Evolutionary conservation across 2,329 filamentous ascomycete genomes (phyloP).

Genomic region (Penicillium freii): DNA sequence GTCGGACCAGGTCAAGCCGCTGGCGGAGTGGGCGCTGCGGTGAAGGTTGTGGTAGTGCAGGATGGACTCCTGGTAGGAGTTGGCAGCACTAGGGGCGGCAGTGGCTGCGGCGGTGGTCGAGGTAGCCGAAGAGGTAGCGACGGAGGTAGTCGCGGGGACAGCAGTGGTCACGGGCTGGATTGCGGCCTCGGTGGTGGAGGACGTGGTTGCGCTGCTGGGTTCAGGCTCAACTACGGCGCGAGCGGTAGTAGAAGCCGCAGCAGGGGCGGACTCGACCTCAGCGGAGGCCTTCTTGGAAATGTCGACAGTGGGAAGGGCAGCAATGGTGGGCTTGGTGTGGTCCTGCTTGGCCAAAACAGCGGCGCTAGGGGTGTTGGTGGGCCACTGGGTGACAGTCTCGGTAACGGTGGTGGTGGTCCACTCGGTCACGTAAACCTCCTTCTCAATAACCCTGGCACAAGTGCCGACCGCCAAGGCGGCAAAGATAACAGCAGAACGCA

Average conservation of each 20-base stretch:
- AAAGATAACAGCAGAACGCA: slow-evolving; percentile 38
- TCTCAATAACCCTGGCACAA: slow-evolving; percentile 34
- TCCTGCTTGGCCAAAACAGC: slow-evolving; percentile 11
- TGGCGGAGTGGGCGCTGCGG: slow-evolving; percentile 75
- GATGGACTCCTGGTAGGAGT: slow-evolving; percentile 36
- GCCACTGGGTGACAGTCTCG: slow-evolving; percentile 30
- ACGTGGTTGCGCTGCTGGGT: slow-evolving; percentile 16
- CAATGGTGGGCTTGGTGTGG: slow-evolving; percentile 5
- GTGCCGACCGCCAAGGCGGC: slow-evolving; percentile 37
- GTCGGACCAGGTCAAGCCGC: slow-evolving; percentile 63
- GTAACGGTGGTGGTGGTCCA: slow-evolving; percentile 40
- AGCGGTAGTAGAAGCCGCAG: neutral
- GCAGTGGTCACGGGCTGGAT: slow-evolving; percentile 37
- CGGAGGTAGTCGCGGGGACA: slow-evolving; percentile 28
- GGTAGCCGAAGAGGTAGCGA: slow-evolving; percentile 26
- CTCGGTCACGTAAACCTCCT: slow-evolving; percentile 38
- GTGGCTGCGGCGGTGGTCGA: slow-evolving; percentile 34
- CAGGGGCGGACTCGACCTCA: slow-evolving; percentile 7
- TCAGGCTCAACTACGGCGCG: slow-evolving; percentile 1
- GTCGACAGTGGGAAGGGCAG: slow-evolving; percentile 8
- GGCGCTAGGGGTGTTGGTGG: slow-evolving; percentile 28
- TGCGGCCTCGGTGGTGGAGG: slow-evolving; percentile 17
- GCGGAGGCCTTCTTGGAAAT: slow-evolving; percentile 17
- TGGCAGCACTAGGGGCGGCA: slow-evolving; percentile 37
- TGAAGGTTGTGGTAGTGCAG: slow-evolving; percentile 81